Percentiles rank a stretch among this genome's conserved stretches.
Conservation (phyloP, 805 yeast species). For the Candida nemodendra region DNA sequence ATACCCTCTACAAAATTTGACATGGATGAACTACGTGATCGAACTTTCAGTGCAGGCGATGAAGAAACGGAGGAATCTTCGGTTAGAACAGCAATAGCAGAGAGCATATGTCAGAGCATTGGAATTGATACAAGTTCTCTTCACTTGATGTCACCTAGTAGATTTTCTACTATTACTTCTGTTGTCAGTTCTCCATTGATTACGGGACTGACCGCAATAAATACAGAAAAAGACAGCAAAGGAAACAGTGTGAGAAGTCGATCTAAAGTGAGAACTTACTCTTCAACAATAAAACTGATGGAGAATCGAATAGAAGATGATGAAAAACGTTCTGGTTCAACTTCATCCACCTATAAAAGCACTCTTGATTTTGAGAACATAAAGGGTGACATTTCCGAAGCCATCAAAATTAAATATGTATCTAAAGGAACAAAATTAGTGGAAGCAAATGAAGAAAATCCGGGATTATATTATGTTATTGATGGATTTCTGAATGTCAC, state of each 20-base stretch:
- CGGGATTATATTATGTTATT: slow-evolving; percentile 78
- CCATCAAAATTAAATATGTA: slow-evolving; percentile 53
- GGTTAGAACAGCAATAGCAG: slow-evolving; percentile 62
- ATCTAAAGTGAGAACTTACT: slow-evolving; percentile 20
- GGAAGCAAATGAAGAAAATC: slow-evolving; percentile 60
- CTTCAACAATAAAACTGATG: slow-evolving; percentile 22
- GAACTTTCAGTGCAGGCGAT: slow-evolving; percentile 49
- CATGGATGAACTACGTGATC: slow-evolving; percentile 29
- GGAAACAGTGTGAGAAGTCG: neutral
- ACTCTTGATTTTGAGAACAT: slow-evolving; percentile 46
- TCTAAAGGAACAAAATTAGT: slow-evolving; percentile 56
- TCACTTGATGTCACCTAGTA: slow-evolving; percentile 12
- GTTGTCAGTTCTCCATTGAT: slow-evolving; percentile 22
- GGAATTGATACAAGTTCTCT: slow-evolving; percentile 51
- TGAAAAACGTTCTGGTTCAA: slow-evolving; percentile 8
- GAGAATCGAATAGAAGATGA: slow-evolving; percentile 7
- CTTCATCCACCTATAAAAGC: slow-evolving; percentile 20
- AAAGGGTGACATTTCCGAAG: slow-evolving; percentile 57
- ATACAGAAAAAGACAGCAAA: neutral
- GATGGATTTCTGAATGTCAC: slow-evolving; percentile 73
- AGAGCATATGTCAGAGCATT: slow-evolving; percentile 63
- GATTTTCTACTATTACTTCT: slow-evolving; percentile 16
- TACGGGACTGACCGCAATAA: slow-evolving; percentile 18
- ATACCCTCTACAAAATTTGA: slow-evolving; percentile 11
- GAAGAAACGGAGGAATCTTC: slow-evolving; percentile 74